These are phyloP conservation scores for Plasmopara viticola DNA, from an alignment of 352 stramenopile genomes.

Conservation along the genomic window DNA sequence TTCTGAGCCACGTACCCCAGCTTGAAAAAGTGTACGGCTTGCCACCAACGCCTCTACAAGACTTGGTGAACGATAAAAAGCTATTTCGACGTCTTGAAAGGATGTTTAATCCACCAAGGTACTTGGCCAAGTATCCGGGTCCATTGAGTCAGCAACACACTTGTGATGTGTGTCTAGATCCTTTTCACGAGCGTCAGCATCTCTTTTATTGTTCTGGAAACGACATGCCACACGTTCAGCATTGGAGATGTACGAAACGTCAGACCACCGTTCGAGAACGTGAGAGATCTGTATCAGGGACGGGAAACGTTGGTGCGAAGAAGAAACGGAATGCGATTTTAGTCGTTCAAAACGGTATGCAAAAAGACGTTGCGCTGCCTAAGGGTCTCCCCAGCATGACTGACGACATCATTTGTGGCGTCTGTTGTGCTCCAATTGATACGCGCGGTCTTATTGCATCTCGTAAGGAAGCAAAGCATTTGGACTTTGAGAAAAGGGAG, in stretches of 20 bases:
- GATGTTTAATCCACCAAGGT: conserved; percentile 46
- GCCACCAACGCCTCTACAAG: conserved; percentile 11
- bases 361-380: conserved; percentile 48
- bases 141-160: conserved; percentile 48
- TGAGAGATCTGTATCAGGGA: conserved; percentile 10
- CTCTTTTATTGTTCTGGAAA: conserved; percentile 58
- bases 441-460: conserved; percentile 44
- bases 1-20: conserved; percentile 59
- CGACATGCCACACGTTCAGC: conserved; percentile 44
- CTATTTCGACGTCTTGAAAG: conserved; percentile 45
- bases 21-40: conserved; percentile 49
- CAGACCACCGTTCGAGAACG: conserved; percentile 29
- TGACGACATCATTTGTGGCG: conserved; percentile 47
- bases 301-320: conserved; percentile 25
- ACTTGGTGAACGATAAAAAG: conserved; percentile 43
- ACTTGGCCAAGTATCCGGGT: conserved; percentile 48
- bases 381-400: conserved; percentile 44
- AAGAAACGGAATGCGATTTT: conserved; percentile 53
- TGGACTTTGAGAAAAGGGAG: conserved; percentile 51
- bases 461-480: conserved; percentile 38
- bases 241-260: conserved; percentile 77
- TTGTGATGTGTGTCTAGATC: conserved; percentile 62
- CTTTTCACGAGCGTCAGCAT: conserved; percentile 70
- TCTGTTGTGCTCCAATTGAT: conserved; percentile 51
- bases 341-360: conserved; percentile 48